Conservation (phyloP, 805 yeast species). For the Metschnikowia corniflorae region DNA sequence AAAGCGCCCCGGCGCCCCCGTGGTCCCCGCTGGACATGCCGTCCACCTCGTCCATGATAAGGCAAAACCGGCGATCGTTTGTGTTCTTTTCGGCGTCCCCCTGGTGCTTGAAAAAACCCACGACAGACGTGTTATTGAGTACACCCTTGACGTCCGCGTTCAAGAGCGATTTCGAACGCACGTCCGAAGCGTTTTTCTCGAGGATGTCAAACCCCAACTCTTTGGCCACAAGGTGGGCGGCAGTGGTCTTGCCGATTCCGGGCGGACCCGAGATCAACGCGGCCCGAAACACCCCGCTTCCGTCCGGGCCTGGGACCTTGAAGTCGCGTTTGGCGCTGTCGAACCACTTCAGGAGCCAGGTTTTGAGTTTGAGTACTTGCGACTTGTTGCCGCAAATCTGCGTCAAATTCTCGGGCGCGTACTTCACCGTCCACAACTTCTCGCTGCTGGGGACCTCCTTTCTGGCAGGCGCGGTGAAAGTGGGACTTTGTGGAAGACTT, state of each 20-base stretch:
- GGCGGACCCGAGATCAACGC: conserved; percentile 86
- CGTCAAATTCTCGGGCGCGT: conserved; percentile 73
- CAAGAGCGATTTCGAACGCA: conserved; percentile 76
- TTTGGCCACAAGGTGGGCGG: conserved; percentile 72
- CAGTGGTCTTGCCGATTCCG: conserved; percentile 80
- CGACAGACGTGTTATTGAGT: conserved; percentile 76
- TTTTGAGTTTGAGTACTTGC: conserved; percentile 57
- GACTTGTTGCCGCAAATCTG: conserved; percentile 87
- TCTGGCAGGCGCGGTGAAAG: conserved; percentile 15
- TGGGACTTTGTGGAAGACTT: neutral
- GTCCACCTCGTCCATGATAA: conserved; percentile 98
- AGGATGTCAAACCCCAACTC: conserved; percentile 67
- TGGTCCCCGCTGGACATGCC: conserved; percentile 99
- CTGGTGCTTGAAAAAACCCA: conserved; percentile 60
- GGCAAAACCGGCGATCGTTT: conserved; percentile 61
- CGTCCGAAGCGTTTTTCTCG: conserved; percentile 85
- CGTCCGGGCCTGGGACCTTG: conserved; percentile 56
- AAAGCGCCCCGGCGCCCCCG: conserved; percentile 96
- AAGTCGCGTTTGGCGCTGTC: conserved; percentile 52
- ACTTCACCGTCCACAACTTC: conserved; percentile 87
- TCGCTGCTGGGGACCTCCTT: conserved; percentile 48
- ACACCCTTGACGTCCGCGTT: conserved; percentile 67
- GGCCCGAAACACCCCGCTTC: conserved; percentile 71
- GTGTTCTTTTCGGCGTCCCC: conserved; percentile 23
- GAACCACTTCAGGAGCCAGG: conserved; percentile 82